Conservation (phyloP, 148 eudicot species). For the Rhododendron ferrugineum region DNA sequence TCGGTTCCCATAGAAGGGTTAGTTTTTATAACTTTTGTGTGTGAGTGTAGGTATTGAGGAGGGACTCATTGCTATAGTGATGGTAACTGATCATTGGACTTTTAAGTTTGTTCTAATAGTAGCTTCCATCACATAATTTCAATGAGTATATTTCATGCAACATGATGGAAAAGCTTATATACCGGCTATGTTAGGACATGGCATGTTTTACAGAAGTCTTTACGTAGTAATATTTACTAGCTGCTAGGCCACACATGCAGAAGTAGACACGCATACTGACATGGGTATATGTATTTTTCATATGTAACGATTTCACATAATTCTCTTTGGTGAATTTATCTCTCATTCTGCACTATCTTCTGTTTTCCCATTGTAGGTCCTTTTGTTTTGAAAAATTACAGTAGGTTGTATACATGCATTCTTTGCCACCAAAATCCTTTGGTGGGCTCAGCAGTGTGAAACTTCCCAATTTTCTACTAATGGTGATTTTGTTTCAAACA, state of each 20-base stretch:
- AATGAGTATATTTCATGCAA: not conserved
- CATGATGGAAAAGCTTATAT: not conserved
- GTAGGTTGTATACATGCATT: not conserved
- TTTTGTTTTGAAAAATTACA: not conserved
- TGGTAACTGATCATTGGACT: not conserved
- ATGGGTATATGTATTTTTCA: not conserved
- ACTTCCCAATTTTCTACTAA: not conserved
- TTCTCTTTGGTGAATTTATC: not conserved
- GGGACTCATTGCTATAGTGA: too few species aligned
- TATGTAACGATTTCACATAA: not conserved
- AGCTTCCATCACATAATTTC: not conserved
- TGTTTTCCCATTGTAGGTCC: not conserved
- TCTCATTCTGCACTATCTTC: not conserved
- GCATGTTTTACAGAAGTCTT: not conserved
- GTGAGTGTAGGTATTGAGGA: too few species aligned
- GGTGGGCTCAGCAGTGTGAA: not conserved
- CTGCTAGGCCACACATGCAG: not conserved
- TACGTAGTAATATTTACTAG: not conserved
- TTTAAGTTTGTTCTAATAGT: not conserved
- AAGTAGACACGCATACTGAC: not conserved
- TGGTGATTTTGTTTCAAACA: conserved; percentile 11
- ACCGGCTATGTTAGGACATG: not conserved
- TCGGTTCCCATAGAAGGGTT: too few species aligned
- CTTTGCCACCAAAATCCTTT: not conserved
- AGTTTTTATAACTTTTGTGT: too few species aligned